Conservation (phyloP, 495 filamentous ascomycete species). For the Paragyromitra xinjiangensis region DNA sequence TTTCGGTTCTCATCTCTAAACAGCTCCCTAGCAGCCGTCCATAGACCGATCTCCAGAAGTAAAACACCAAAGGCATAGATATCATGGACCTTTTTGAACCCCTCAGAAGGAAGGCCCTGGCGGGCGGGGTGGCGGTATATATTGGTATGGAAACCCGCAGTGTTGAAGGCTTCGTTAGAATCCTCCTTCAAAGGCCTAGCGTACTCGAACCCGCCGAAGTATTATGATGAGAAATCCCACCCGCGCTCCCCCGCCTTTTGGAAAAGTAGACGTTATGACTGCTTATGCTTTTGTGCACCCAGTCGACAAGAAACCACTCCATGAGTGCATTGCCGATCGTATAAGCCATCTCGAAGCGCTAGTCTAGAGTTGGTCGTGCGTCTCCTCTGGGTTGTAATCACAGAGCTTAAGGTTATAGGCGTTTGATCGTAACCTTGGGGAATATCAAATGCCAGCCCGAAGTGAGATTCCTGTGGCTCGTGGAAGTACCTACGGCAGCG, state of each 20-base stretch:
- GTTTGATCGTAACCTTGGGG: neutral
- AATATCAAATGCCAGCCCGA: slow-evolving; percentile 18
- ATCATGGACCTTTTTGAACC: slow-evolving; percentile 50
- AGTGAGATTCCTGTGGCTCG: neutral
- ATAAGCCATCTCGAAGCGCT: slow-evolving; percentile 32
- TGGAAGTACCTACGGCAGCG: slow-evolving; percentile 31
- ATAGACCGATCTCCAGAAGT: slow-evolving; percentile 55
- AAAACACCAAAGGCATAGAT: slow-evolving; percentile 56
- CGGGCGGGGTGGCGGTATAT: slow-evolving; percentile 53
- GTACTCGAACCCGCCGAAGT: slow-evolving; percentile 35
- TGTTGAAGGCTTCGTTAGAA: neutral
- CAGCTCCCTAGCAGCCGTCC: slow-evolving; percentile 21
- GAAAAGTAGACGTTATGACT: slow-evolving; percentile 58
- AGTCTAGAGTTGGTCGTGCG: slow-evolving; percentile 19
- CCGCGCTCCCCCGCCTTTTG: slow-evolving; percentile 1
- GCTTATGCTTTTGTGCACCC: slow-evolving; percentile 59
- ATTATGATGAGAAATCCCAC: slow-evolving; percentile 21
- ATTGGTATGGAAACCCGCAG: slow-evolving; percentile 3
- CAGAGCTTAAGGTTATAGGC: slow-evolving; percentile 8
- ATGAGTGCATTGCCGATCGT: slow-evolving; percentile 22
- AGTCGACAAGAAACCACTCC: slow-evolving; percentile 53
- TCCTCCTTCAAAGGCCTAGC: neutral
- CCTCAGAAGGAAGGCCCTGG: slow-evolving; percentile 34
- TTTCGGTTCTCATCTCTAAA: neutral
- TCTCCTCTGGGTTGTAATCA: neutral